Conservation (phyloP, 495 filamentous ascomycete genomes). For the Aspergillus mulundensis region DNA sequence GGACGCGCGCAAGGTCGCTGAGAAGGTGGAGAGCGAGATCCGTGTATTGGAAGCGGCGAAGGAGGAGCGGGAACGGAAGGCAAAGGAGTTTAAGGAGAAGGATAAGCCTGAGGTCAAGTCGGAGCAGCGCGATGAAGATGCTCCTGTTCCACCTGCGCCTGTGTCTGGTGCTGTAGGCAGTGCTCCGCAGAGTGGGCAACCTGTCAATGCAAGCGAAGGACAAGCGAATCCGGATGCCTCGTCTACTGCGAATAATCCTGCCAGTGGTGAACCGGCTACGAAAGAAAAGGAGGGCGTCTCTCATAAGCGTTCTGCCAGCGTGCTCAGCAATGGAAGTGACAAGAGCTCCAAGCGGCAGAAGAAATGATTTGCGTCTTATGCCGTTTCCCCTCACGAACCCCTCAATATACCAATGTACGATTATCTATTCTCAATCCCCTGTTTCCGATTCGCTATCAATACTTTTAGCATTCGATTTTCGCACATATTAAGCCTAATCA, state of each 20-base stretch:
- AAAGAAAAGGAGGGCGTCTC: constrained; percentile 30
- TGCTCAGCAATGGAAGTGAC: constrained; percentile 62
- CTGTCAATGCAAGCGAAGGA: constrained; percentile 1
- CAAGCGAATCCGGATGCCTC: not conserved
- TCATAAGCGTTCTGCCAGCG: constrained; percentile 74
- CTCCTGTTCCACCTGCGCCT: constrained; percentile 15
- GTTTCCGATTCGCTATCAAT: not conserved
- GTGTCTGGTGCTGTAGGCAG: not conserved
- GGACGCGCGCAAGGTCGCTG: constrained; percentile 75
- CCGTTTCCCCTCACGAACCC: constrained; percentile 3
- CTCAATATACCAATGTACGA: constrained; percentile 36
- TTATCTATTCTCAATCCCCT: constrained; percentile 14
- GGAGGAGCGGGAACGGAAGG: constrained; percentile 55
- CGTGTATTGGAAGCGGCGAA: constrained; percentile 61
- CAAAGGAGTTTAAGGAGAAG: constrained; percentile 22
- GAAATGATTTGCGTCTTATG: constrained; percentile 44
- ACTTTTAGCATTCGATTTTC: not conserved
- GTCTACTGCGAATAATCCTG: not conserved
- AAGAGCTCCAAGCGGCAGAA: constrained; percentile 69
- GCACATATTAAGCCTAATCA: not conserved
- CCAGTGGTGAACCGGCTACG: constrained; percentile 9
- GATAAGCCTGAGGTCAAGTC: constrained; percentile 36
- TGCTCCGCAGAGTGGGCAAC: not conserved
- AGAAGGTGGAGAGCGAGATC: constrained; percentile 84
- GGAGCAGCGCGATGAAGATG: constrained; percentile 30